Conservation (phyloP, 306 rosid genomes). For the Mucuna pruriens region DNA sequence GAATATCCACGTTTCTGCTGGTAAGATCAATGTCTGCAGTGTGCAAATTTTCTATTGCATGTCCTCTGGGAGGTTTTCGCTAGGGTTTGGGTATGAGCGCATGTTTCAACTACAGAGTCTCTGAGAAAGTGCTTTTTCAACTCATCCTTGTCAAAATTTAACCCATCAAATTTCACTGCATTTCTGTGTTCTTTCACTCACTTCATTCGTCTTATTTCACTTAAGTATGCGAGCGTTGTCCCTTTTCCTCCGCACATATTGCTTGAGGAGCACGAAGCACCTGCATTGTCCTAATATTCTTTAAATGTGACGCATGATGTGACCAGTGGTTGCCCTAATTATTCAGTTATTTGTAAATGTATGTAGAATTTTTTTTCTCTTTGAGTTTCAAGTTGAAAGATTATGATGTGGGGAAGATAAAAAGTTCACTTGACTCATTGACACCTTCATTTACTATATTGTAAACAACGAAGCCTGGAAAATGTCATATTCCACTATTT, state of each 20-base stretch:
- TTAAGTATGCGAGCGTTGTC: neutral
- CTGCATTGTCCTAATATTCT: neutral
- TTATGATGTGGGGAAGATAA: neutral
- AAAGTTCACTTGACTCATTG: neutral
- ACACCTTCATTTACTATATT: neutral
- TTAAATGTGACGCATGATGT: neutral
- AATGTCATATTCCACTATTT: neutral
- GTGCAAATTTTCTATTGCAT: slow-evolving; percentile 1
- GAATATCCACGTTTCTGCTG: neutral
- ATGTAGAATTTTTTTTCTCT: neutral
- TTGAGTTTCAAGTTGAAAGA: slow-evolving; percentile 7
- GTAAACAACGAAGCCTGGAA: neutral
- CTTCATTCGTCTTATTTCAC: neutral
- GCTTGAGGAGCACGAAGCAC: too few relatives aligned
- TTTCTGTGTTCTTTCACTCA: neutral
- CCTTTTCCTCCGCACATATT: neutral
- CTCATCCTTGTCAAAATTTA: neutral
- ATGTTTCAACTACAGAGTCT: neutral
- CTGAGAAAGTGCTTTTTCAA: neutral
- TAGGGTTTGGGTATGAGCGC: neutral
- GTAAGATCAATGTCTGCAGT: neutral
- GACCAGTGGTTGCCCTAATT: neutral
- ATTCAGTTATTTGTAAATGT: neutral
- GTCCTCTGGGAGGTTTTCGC: neutral
- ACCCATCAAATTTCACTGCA: neutral